Percentiles rank a stretch among this genome's conserved stretches.
Evolutionary conservation across 257 asterid genomes (phyloP).

Genomic region (Parsonsia alboflavescens): DNA sequence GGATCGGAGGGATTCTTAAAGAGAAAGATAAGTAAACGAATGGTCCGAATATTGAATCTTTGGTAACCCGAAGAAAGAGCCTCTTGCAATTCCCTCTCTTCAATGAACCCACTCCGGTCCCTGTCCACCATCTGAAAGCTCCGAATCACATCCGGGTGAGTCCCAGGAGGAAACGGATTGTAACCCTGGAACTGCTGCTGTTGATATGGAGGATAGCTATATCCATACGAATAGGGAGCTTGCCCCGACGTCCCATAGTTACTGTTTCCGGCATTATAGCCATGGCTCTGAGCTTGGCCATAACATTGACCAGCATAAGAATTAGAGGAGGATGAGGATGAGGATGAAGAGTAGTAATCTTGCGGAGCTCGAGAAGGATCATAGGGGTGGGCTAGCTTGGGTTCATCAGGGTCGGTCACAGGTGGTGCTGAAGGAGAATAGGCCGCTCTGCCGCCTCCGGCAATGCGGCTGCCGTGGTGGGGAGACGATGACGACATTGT

Average conservation of each 20-base stretch:
- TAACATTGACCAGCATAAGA: slow-evolving; percentile 28
- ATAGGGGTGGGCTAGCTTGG: slow-evolving; percentile 43
- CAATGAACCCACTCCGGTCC: slow-evolving; percentile 68
- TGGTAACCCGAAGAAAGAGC: slow-evolving; percentile 61
- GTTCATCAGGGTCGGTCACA: slow-evolving; percentile 35
- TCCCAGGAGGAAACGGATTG: slow-evolving; percentile 58
- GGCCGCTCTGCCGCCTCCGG: slow-evolving; percentile 12
- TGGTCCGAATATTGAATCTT: slow-evolving; percentile 51
- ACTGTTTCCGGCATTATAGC: background rate
- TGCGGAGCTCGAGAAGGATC: slow-evolving; percentile 23
- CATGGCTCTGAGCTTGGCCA: slow-evolving; percentile 8
- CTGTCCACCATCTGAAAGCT: slow-evolving; percentile 81
- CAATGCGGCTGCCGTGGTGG: background rate
- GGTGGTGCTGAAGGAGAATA: slow-evolving; percentile 80
- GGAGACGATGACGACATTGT: slow-evolving; percentile 10
- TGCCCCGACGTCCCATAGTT: slow-evolving; percentile 32
- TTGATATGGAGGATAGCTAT: slow-evolving; percentile 24
- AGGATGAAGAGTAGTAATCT: slow-evolving; percentile 14
- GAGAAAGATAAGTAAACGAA: slow-evolving; percentile 70
- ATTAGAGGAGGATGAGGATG: too few species aligned
- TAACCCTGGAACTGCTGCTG: slow-evolving; percentile 29
- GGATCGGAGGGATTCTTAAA: slow-evolving; percentile 48
- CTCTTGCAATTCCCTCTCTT: slow-evolving; percentile 64
- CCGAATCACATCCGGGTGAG: slow-evolving; percentile 69
- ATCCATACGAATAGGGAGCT: slow-evolving; percentile 17